Base-by-base conservation (phyloP, 257 asterid genomes). In the Linderniella brevidens region DNA sequence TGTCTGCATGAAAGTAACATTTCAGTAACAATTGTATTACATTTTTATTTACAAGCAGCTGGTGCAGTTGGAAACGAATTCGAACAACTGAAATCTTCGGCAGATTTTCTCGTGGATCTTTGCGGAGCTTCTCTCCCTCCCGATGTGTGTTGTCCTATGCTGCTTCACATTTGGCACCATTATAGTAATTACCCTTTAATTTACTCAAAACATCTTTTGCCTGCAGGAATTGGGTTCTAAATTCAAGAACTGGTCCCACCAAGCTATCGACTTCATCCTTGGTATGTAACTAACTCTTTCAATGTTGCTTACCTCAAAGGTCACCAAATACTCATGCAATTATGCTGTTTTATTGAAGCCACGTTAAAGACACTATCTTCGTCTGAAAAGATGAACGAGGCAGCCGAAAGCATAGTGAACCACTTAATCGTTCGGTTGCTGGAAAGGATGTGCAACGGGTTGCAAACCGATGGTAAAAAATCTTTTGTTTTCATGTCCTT, bases 71-170 rank as follows among this genome's bases (percentile, higher is more conserved):
- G 74, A 42, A 75, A 60, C 42, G 75, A 63, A 66, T 39, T 76
- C 43, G 99, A 79, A 65, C 77, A 71, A 58, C 72, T 90, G 58
- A 66, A 84, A 54, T 68, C 81, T 59, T 77, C 99, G 19, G 79
- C 72, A 56, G 99, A 90, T 75, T 85, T 90, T 68, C 96, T 90
- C 41, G 87, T 85, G 78, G 93, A 85, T 62, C 78, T 79, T 45
- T 85, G 93, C 58, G 87, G 75, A 64, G 69, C 73, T 48, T 54
- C 69, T 55, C 61, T 71, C 53, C 67, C 73, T 46, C 56, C 44
- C 17, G 60, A 58, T 37, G 96, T 90, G 61, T 57, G 88, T 66
- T 54, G 59, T 65, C 25, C 60, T 47, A 53, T 36, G 32, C 32
- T 12, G 18, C 10, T 46, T 17, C 48, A 1, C 48, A 15, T 17